These are phyloP conservation scores for Nicotiana tabacum DNA, from an alignment of 257 asterid species.

Conservation along the genomic window DNA sequence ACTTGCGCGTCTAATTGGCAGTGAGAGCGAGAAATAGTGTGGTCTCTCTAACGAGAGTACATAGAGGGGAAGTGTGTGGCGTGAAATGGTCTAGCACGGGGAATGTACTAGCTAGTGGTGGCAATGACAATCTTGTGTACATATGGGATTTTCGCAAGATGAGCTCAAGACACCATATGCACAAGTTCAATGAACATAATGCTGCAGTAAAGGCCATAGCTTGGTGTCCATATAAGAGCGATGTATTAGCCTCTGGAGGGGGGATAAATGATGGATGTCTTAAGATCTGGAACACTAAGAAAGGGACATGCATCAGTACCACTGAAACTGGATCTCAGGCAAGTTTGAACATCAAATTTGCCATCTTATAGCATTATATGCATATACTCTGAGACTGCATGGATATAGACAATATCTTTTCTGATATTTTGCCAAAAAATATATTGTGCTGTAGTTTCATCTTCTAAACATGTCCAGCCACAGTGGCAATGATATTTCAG, in stretches of 20 bases:
- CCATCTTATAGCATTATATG: not conserved
- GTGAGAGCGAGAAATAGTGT: conserved; percentile 58
- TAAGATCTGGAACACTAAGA: conserved; percentile 64
- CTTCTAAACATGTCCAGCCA: too few relatives aligned
- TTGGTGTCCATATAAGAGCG: conserved; percentile 66
- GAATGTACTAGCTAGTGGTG: conserved; percentile 62
- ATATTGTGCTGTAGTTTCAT: too few relatives aligned
- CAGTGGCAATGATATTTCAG: not conserved
- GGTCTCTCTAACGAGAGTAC: conserved; percentile 30
- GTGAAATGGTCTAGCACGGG: conserved; percentile 71
- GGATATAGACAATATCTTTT: not conserved
- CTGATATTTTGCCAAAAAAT: too few relatives aligned
- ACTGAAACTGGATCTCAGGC: conserved; percentile 59
- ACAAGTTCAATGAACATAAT: conserved; percentile 38
- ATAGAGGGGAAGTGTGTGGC: conserved; percentile 51
- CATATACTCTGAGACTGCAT: not conserved
- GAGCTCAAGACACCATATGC: conserved; percentile 37
- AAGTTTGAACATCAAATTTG: conserved; percentile 3
- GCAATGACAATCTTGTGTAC: conserved; percentile 51
- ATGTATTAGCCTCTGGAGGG: conserved; percentile 79
- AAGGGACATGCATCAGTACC: conserved; percentile 53
- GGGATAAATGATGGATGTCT: conserved; percentile 51
- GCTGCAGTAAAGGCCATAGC: conserved; percentile 87
- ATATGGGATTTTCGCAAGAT: conserved; percentile 62
- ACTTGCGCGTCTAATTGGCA: conserved; percentile 13